phyloP scores from a whole-genome alignment of 768 basidiomycete genomes.

The Asterophora lycoperdoides region DNA sequence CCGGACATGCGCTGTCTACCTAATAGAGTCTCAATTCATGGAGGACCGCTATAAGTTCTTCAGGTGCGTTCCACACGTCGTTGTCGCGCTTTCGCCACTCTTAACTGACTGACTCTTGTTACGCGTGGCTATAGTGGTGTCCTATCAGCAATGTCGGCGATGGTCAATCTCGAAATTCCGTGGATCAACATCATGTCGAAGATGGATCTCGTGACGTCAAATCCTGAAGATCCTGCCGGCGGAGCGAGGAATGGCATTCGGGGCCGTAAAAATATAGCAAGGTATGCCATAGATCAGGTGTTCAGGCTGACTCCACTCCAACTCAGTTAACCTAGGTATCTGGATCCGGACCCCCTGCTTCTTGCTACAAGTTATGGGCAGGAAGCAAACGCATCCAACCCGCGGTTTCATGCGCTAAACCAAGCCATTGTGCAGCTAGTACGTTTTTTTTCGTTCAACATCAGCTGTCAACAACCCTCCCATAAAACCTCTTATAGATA shows the following conservation, averaged over 20 bases:
- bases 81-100: slow-evolving; percentile 2
- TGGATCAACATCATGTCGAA: slow-evolving; percentile 99
- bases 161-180: slow-evolving; percentile 96
- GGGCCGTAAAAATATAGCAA: slow-evolving; percentile 74
- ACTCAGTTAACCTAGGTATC: slow-evolving; percentile 51
- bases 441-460: slow-evolving; percentile 24
- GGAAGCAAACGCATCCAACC: slow-evolving; percentile 54
- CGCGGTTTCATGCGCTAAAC: slow-evolving; percentile 90
- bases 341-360: slow-evolving; percentile 92
- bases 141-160: slow-evolving; percentile 96
- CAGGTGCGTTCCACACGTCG: slow-evolving; percentile 45
- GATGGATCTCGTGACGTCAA: slow-evolving; percentile 89
- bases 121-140: slow-evolving; percentile 73
- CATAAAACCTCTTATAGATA: slow-evolving; percentile 51
- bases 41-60: slow-evolving; percentile 99
- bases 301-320: neutral
- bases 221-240: slow-evolving; percentile 53
- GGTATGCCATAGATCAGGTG: slow-evolving; percentile 39
- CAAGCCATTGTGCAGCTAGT: slow-evolving; percentile 94
- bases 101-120: too few relatives aligned
- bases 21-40: slow-evolving; percentile 99
- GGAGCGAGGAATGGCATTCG: slow-evolving; percentile 71
- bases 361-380: slow-evolving; percentile 62
- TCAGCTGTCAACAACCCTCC: too few relatives aligned
- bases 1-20: slow-evolving; percentile 83